These are phyloP conservation scores for Tricholoma sp. DNA, from an alignment of 768 basidiomycete species.

Conservation along the genomic window DNA sequence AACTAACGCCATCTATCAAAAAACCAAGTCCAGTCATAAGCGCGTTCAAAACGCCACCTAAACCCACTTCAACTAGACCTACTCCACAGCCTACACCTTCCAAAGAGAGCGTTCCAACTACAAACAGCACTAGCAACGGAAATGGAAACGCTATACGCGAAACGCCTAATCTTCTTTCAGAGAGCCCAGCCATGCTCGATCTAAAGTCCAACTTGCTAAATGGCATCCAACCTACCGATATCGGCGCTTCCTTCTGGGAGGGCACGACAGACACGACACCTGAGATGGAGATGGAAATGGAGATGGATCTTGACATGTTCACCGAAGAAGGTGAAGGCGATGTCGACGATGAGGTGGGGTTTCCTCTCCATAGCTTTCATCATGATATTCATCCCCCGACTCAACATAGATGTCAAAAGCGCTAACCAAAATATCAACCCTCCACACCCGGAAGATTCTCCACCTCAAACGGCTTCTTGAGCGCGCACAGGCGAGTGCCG, in stretches of 20 bases:
- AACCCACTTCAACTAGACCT: slow-evolving; percentile 3
- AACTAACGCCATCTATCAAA: slow-evolving; percentile 1
- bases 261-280: slow-evolving; percentile 24
- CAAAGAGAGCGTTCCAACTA: not conserved
- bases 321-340: slow-evolving; percentile 57
- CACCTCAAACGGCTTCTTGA: slow-evolving; percentile 79
- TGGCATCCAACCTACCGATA: slow-evolving; percentile 12
- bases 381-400: not conserved
- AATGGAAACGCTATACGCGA: not conserved
- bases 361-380: not conserved
- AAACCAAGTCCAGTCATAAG: not conserved
- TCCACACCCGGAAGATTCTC: slow-evolving; percentile 55
- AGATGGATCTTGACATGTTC: slow-evolving; percentile 69
- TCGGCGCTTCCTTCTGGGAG: slow-evolving; percentile 24
- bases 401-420: slow-evolving; percentile 31
- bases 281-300: slow-evolving; percentile 11
- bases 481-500: slow-evolving; percentile 70
- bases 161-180: not conserved
- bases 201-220: slow-evolving; percentile 13
- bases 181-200: slow-evolving; percentile 9
- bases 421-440: slow-evolving; percentile 30
- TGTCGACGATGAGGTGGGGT: slow-evolving; percentile 65
- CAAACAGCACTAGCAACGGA: slow-evolving; percentile 4
- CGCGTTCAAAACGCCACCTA: slow-evolving; percentile 24
- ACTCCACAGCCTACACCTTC: slow-evolving; percentile 11